These are phyloP conservation scores for Barnettozyma sucrosica DNA, from an alignment of 805 yeast genomes.

Conservation along the genomic window DNA sequence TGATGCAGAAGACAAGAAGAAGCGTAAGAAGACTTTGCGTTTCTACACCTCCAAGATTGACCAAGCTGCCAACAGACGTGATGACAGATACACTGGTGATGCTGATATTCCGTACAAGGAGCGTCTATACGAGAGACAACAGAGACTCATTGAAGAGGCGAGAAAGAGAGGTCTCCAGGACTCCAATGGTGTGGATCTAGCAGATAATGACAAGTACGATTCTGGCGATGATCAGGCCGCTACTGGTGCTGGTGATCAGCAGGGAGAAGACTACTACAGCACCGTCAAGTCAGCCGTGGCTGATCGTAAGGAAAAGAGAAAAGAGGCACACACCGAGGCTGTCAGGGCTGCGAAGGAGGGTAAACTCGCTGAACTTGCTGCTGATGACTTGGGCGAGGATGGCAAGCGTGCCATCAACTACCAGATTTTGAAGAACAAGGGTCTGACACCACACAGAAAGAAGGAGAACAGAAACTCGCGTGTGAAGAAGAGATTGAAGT, in stretches of 20 bases:
- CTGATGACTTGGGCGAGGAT: constrained; percentile 53
- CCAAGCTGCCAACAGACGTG: constrained; percentile 63
- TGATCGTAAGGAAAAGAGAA: constrained; percentile 48
- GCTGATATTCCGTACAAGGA: constrained; percentile 88
- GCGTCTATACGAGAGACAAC: constrained; percentile 84
- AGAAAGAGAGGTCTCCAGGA: constrained; percentile 69
- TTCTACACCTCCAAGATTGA: constrained; percentile 97
- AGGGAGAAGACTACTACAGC: constrained; percentile 58
- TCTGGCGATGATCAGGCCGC: constrained; percentile 42
- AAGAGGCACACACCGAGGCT: constrained; percentile 62
- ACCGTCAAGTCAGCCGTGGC: constrained; percentile 42
- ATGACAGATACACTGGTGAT: constrained; percentile 69
- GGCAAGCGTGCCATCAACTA: constrained; percentile 94
- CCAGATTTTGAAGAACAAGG: constrained; percentile 94
- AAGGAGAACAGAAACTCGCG: constrained; percentile 93
- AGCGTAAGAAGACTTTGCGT: constrained; percentile 75
- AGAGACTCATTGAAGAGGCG: constrained; percentile 82
- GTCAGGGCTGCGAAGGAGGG: constrained; percentile 81
- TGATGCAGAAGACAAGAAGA: constrained; percentile 80
- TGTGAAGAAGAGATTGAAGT: constrained; percentile 97
- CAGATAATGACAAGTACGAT: constrained; percentile 39
- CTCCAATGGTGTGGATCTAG: constrained; percentile 51
- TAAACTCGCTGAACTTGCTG: constrained; percentile 66
- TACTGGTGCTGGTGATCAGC: constrained; percentile 39
- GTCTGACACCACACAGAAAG: constrained; percentile 87